Percentiles rank a stretch among this genome's conserved stretches.
Conservation (phyloP, 2,329 filamentous ascomycete genomes). For the Colletotrichum tanaceti region DNA sequence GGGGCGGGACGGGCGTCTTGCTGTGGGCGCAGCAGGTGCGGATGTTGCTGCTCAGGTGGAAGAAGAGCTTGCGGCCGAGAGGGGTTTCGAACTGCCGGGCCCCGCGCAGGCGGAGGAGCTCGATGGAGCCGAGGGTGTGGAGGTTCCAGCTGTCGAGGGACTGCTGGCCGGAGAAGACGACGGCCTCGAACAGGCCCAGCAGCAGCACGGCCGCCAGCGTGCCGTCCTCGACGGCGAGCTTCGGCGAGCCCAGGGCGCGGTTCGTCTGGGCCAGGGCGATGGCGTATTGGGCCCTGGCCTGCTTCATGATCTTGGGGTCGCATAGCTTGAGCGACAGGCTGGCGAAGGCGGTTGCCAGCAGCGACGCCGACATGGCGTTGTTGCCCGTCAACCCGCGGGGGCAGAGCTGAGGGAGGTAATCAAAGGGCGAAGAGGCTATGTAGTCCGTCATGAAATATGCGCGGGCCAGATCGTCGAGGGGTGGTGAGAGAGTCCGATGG, state of each 20-base stretch:
- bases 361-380: constrained; percentile 43
- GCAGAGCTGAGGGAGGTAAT: constrained; percentile 44
- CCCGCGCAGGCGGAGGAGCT: constrained; percentile 45
- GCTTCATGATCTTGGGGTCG: constrained; percentile 38
- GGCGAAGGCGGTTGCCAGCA: constrained; percentile 44
- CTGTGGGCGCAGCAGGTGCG: constrained; percentile 46
- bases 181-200: constrained; percentile 47
- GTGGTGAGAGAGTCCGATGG: constrained; percentile 25
- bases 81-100: constrained; percentile 41
- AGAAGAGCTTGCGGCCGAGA: constrained; percentile 42
- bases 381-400: constrained; percentile 14
- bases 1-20: constrained; percentile 41
- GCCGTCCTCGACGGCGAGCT: constrained; percentile 43
- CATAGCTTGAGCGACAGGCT: constrained; percentile 42
- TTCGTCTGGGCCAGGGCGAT: constrained; percentile 36
- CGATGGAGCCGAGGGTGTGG: constrained; percentile 44
- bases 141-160: constrained; percentile 45
- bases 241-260: constrained; percentile 38
- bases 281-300: constrained; percentile 42
- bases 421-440: constrained; percentile 45
- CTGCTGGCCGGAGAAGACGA: constrained; percentile 43
- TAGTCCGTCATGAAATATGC: constrained; percentile 45
- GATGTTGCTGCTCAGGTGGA: constrained; percentile 46
- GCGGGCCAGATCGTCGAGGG: constrained; percentile 38
- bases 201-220: constrained; percentile 46